A percentile compares a stretch with the other conserved stretches of the same genome.
Evolutionary conservation across 1,284 basidiomycete genomes (phyloP).

Genomic region (Melampsora americana): DNA sequence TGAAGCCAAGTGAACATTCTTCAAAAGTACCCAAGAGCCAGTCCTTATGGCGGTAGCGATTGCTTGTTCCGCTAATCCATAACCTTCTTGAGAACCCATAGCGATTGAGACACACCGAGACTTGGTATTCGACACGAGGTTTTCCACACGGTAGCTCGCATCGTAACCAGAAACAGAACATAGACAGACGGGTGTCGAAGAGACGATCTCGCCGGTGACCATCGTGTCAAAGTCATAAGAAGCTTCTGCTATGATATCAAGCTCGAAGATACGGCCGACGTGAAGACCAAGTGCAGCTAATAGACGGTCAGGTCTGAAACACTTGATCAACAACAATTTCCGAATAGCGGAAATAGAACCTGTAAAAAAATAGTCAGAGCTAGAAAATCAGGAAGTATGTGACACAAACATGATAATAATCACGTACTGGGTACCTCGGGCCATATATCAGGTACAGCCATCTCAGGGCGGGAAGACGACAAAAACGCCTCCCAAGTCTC

Average conservation of each 20-base stretch:
- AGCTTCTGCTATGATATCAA: slow-evolving; percentile 70
- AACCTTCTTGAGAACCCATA: slow-evolving; percentile 99
- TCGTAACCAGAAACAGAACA: slow-evolving; percentile 94
- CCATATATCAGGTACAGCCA: slow-evolving; percentile 68
- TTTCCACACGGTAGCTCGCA: slow-evolving; percentile 89
- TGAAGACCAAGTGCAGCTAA: slow-evolving; percentile 75
- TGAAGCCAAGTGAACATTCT: slow-evolving; percentile 83
- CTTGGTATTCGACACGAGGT: slow-evolving; percentile 68
- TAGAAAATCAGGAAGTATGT: background rate
- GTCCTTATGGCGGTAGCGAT: slow-evolving; percentile 83
- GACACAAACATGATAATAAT: slow-evolving; percentile 12
- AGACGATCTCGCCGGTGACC: slow-evolving; percentile 72
- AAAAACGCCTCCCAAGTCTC: slow-evolving; percentile 76
- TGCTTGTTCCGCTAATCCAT: slow-evolving; percentile 84
- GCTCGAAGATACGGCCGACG: slow-evolving; percentile 69
- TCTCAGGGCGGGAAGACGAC: slow-evolving; percentile 68
- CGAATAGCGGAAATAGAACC: slow-evolving; percentile 71
- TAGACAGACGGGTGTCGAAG: slow-evolving; percentile 78
- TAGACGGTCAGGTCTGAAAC: slow-evolving; percentile 81
- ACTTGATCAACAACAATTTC: slow-evolving; percentile 75
- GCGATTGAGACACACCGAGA: slow-evolving; percentile 76
- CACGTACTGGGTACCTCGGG: slow-evolving; percentile 53
- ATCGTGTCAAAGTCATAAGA: slow-evolving; percentile 71
- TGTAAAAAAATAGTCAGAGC: slow-evolving; percentile 53
- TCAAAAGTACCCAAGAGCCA: slow-evolving; percentile 88